Evolutionary conservation across 2,329 filamentous ascomycete genomes (phyloP), one percentile per base, ranked within the genome.

Genomic region (Cladophialophora psammophila): DNA sequence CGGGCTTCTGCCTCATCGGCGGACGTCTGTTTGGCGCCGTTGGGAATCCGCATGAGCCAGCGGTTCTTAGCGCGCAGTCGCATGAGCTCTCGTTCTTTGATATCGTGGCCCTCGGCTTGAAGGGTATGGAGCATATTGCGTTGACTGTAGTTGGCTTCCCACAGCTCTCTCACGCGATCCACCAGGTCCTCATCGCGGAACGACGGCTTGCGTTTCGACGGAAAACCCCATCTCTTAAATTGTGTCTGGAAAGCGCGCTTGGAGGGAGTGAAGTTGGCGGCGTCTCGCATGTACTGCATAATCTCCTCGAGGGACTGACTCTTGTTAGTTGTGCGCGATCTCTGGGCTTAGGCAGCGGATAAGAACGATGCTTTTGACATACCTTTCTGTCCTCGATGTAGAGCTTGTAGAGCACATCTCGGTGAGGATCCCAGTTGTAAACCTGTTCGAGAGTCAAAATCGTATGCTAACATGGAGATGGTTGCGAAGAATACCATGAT

Each of bases 141-240:
- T 77, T 93, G 91, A 18, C 82, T 84, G 13, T 87, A 83, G 74
- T 94, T 95, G 72, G 82, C 83, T 76, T 92, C 89, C 92, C 92
- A 95, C 73, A 95, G 83, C 78, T 94, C 86, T 75, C 88, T 89
- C 68, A 94, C 85, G 35, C 92, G 87, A 18, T 84, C 85, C 48
- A 91, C 87, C 7, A 94, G 85, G 31, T 81, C 82, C 13, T 84
- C 81, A 75, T 93, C 90, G 74, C 90, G 91, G 75, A 93, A 87
- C 1, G 89, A 88, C 0, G 88, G 88, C 67, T 89, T 88, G 72
- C 91, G 88, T 76, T 92, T 92, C 65, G 85, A 87, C 13, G 91
- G 91, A 72, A 95, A 94, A 7, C 87, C 86, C 92, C 92, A 95
- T 76, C 87, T 84, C 75, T 88, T 90, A 78, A 93, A 92, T 72